Evolutionary conservation across 179 eudicot genomes (phyloP), one percentile per base, ranked within the genome.

Genomic region (Beta macrorhiza): DNA sequence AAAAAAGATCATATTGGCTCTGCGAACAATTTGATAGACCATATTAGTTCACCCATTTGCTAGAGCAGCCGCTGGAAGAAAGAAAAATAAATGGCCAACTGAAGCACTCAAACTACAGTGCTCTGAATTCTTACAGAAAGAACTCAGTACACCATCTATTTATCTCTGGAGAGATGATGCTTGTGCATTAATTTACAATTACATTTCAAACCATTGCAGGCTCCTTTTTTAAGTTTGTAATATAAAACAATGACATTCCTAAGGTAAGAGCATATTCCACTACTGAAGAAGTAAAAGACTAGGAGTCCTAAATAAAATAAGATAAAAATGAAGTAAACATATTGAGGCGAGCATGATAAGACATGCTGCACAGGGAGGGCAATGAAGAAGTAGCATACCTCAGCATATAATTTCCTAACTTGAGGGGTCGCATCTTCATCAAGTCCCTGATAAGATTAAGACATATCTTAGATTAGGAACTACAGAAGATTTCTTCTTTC

Each of bases 361-460:
- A 17, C 20, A 47, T 32, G 65, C 25, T 20, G 25, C 20, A 72
- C 11, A 57, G 20, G 5, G 61, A 51, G 79, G 68, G 62, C 15
- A 53, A 73, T 58, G 16, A 74, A 63, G 59, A 47, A 75, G 76
- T 42, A 67, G 53, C 83, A 79, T 84, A 94, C 99, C 97, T 97
- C 98, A 72, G 92, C 89, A 84, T 94, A 97, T 73, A 97, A 84
- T 85, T 89, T 96, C 79, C 97, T 90, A 67, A 84, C 95, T 87
- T 91, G 98, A 77, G 99, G 97, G 76, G 97, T 94, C 44, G 92
- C 90, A 84, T 97, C 98, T 82, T 92, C 99, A 84, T 96, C 99
- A 78, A 94, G 89, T 57, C 98, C 98, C 99, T 97, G 85, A 53
- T 68, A 74, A 8, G 63, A 84, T 64, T 73, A 80, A 58, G 78